Percentiles rank a stretch among this genome's conserved stretches.
Conservation (phyloP, 768 basidiomycete genomes). For the Naganishia randhawae region DNA sequence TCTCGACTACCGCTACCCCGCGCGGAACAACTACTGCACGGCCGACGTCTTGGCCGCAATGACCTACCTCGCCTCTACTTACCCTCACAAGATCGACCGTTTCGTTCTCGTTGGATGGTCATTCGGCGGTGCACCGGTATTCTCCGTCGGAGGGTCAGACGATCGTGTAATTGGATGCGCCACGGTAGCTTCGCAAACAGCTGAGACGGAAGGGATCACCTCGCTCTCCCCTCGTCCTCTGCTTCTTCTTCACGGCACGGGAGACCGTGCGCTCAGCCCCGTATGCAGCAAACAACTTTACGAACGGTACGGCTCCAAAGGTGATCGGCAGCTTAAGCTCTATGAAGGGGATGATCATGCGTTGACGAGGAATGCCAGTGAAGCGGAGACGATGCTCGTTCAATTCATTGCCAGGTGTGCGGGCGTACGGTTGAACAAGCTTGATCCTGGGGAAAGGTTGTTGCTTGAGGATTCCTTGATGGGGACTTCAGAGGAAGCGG, state of each 20-base stretch:
- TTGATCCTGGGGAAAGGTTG: background rate
- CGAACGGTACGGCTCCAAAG: background rate
- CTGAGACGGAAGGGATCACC: background rate
- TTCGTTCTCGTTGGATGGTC: constrained; percentile 4
- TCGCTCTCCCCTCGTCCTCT: background rate
- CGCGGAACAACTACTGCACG: constrained; percentile 6
- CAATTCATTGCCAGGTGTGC: background rate
- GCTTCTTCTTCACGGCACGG: background rate
- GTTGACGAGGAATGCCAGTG: background rate
- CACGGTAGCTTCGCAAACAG: background rate
- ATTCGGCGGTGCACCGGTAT: constrained; percentile 3
- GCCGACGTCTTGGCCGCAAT: constrained; percentile 3
- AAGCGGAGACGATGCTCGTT: background rate
- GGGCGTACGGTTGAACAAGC: background rate
- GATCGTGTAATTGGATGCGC: background rate
- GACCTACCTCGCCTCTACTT: background rate
- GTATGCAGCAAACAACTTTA: background rate
- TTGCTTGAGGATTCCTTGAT: background rate
- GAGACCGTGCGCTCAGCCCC: background rate
- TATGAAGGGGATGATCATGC: background rate
- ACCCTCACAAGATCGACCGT: background rate
- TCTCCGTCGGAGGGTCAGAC: constrained; percentile 1
- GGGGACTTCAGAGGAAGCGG: background rate
- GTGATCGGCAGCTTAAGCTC: background rate
- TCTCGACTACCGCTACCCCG: constrained; percentile 13